Percentiles rank a stretch among this genome's conserved stretches.
phyloP scores from a whole-genome alignment of 495 filamentous ascomycete species.

The Xylaria telfairii region DNA sequence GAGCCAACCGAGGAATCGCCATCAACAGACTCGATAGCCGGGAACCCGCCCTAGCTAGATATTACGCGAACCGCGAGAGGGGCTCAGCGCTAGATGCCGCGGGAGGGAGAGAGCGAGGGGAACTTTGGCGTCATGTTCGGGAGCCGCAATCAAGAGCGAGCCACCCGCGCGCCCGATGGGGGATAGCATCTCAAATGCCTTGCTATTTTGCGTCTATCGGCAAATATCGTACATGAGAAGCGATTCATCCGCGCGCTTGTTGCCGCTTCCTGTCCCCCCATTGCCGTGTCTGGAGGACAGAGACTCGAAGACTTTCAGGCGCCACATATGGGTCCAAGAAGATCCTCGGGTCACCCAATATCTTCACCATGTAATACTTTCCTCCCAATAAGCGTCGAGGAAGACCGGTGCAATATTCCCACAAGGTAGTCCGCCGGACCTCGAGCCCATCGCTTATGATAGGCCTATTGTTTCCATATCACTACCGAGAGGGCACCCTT shows the following conservation, averaged over 20 bases:
- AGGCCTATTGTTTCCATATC: conserved; percentile 11
- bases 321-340: conserved; percentile 9
- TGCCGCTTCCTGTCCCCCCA: not conserved
- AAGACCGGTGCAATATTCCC: conserved; percentile 9
- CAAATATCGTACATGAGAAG: conserved; percentile 21
- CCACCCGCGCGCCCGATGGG: not conserved
- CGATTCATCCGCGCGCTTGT: conserved; percentile 27
- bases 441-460: conserved; percentile 21
- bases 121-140: conserved; percentile 7
- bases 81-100: not conserved
- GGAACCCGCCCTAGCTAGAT: conserved; percentile 5
- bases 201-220: conserved; percentile 23
- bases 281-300: conserved; percentile 14
- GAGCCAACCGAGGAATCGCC: conserved; percentile 7
- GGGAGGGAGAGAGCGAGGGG: conserved; percentile 4
- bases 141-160: conserved; percentile 11
- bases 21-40: conserved; percentile 8
- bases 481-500: conserved; percentile 23
- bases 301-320: conserved; percentile 3
- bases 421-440: not conserved
- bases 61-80: conserved; percentile 11
- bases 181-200: not conserved
- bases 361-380: conserved; percentile 10
- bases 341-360: conserved; percentile 7
- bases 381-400: conserved; percentile 19